Conservation (phyloP, 2,329 filamentous ascomycete genomes). For the Lachnellula occidentalis region DNA sequence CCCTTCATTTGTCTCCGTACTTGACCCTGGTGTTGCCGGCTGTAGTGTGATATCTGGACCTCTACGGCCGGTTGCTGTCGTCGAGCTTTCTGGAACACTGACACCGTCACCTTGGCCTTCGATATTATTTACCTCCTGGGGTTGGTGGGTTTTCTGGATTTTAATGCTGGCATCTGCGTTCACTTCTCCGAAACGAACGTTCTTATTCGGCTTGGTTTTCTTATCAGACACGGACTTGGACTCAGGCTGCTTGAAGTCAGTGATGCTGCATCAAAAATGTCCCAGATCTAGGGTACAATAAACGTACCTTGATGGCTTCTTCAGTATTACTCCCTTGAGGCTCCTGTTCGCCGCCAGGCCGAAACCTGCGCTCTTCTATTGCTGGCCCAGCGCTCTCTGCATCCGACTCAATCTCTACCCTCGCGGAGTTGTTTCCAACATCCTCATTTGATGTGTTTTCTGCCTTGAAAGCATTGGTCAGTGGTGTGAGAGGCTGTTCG, state of each 20-base stretch:
- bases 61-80: slow-evolving; percentile 2
- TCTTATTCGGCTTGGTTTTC: neutral
- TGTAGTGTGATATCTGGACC: slow-evolving; percentile 20
- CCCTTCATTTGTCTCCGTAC: slow-evolving; percentile 11
- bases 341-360: neutral
- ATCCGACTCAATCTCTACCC: neutral
- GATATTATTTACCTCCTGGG: too few relatives aligned
- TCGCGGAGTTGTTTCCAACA: neutral
- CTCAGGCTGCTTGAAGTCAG: slow-evolving; percentile 7
- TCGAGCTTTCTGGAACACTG: neutral
- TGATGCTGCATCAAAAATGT: slow-evolving; percentile 12
- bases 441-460: neutral
- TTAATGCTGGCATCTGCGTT: neutral
- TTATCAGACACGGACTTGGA: neutral
- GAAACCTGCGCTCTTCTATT: neutral
- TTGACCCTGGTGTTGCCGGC: slow-evolving; percentile 20
- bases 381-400: neutral
- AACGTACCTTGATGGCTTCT: neutral
- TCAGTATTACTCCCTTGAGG: neutral
- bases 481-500: slow-evolving; percentile 7
- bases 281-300: neutral
- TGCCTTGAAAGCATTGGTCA: neutral
- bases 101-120: too few relatives aligned
- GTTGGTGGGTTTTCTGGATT: neutral
- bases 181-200: neutral